Conservation (phyloP, 257 asterid genomes). For the Solanum medicagineum region DNA sequence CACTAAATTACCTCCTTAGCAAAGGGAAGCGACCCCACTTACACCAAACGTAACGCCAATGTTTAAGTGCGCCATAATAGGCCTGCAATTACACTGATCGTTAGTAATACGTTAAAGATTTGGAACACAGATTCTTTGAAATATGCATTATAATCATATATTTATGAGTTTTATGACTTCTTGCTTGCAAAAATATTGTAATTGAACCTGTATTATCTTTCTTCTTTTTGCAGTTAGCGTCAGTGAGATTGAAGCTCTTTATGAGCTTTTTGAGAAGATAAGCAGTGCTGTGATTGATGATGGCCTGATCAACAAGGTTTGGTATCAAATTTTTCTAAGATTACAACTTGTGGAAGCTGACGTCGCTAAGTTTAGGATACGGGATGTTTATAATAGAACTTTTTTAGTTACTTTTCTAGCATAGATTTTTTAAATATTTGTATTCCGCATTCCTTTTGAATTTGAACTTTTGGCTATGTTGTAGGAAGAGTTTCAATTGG, state of each 20-base stretch:
- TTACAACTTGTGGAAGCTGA: neutral
- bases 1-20: neutral
- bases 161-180: neutral
- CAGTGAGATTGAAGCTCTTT: constrained; percentile 78
- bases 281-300: constrained; percentile 83
- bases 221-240: constrained; percentile 53
- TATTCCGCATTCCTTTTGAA: neutral
- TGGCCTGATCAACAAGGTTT: constrained; percentile 78
- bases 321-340: neutral
- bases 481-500: constrained; percentile 91
- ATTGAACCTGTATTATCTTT: neutral
- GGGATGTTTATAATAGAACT: neutral
- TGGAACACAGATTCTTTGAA: neutral
- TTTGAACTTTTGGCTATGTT: constrained; percentile 2
- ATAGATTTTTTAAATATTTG: neutral
- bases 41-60: neutral
- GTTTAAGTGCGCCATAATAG: neutral
- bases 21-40: neutral
- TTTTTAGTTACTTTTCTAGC: neutral
- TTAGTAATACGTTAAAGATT: neutral
- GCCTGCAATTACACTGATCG: neutral
- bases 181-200: neutral
- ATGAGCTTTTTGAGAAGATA: constrained; percentile 71
- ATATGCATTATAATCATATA: neutral
- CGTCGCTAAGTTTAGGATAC: neutral